Conservation (phyloP, 176 grass and related monocot genomes). For the Triticum monococcum region DNA sequence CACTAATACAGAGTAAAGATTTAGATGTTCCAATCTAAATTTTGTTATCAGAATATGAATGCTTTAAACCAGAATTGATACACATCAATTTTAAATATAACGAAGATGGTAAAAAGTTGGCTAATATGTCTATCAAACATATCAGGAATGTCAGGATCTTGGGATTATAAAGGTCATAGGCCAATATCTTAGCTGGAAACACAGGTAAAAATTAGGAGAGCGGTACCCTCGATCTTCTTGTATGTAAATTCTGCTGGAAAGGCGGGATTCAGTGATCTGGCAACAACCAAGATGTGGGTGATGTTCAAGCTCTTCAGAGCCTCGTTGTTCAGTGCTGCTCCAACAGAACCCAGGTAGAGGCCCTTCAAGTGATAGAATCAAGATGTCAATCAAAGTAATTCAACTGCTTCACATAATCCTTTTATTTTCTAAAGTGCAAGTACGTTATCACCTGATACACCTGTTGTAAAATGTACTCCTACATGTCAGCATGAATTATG, state of each 20-base stretch:
- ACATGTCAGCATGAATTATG: background rate
- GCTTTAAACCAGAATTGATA: background rate
- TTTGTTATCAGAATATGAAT: background rate
- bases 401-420: background rate
- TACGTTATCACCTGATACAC: background rate
- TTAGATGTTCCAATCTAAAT: background rate
- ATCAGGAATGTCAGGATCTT: background rate
- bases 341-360: constrained; percentile 87
- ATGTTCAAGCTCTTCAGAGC: constrained; percentile 69
- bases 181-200: background rate
- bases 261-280: constrained; percentile 69
- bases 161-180: background rate
- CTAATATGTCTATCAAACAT: background rate
- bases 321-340: constrained; percentile 72
- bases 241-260: constrained; percentile 73
- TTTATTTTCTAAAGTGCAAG: background rate
- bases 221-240: constrained; percentile 86
- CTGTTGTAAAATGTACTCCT: background rate
- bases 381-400: constrained; percentile 25
- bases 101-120: background rate
- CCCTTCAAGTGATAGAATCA: constrained; percentile 37
- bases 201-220: background rate
- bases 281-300: constrained; percentile 71
- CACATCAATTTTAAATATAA: background rate
- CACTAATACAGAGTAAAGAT: background rate